Base-by-base conservation (phyloP, 2,329 filamentous ascomycete genomes). In the Apiospora marii region DNA sequence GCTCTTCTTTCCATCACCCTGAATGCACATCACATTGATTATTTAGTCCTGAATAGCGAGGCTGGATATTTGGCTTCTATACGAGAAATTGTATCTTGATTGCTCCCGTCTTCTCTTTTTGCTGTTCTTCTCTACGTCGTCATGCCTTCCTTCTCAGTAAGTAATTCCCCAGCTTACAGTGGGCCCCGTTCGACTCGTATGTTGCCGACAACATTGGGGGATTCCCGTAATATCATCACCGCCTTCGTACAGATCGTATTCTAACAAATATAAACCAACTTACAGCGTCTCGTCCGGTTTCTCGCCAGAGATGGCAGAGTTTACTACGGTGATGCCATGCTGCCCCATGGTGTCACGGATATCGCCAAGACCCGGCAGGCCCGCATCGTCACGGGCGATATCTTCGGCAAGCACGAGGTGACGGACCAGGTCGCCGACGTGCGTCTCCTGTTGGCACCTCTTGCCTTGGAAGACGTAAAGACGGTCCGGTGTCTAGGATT, bases 281-380 rank as follows among this genome's bases (percentile, higher is more conserved):
- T 71, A 73, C 67, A 94, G 90, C 90, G 92, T 78, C 90, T 95
- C 51, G 85, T 95, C 76, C 91, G 93, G 70, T 95, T 94, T 83
- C 87, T 94, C 12, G 90, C 92, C 77, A 90, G 88, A 77, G 91
- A 94, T 78, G 92, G 92, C 80, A 86, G 86, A 72, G 87, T 89
- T 48, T 92, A 93, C 82, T 93, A 94, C 75, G 93, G 93, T 76
- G 92, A 95, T 82, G 92, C 93, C 73, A 89, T 94, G 72, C 87
- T 94, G 27, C 90, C 91, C 4, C 70, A 82, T 0, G 91, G 90
- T 27, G 83, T 87, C 51, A 88, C 81, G 68, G 90, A 94, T 77
- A 87, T 93, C 74, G 83, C 88, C 73, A 87, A 90, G 82, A 87
- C 88, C 1, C 89, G 84, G 69, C 86, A 88, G 76, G 92, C 92